Percentiles rank a stretch among this genome's conserved stretches.
Conservation (phyloP, 306 rosid genomes). For the Acacia melanoxylon region DNA sequence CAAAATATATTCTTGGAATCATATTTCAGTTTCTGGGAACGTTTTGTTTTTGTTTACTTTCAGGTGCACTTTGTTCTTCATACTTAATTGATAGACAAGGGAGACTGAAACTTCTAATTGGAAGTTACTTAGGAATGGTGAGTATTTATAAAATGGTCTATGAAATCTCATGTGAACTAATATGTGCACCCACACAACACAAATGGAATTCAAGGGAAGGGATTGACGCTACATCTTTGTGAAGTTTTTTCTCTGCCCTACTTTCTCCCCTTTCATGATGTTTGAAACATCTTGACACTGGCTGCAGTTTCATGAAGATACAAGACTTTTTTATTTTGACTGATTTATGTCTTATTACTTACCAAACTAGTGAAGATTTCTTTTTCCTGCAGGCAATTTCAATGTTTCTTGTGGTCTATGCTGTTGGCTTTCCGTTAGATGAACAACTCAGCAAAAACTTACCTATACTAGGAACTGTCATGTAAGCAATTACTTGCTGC, state of each 20-base stretch:
- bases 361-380: background rate
- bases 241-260: background rate
- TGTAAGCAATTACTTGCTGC: conserved; percentile 53
- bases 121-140: conserved; percentile 96
- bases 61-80: conserved; percentile 80
- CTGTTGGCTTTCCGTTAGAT: conserved; percentile 61
- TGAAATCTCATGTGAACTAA: conserved; percentile 7
- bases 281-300: background rate
- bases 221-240: background rate
- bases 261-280: background rate
- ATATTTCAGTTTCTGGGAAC: conserved; percentile 30
- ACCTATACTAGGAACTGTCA: conserved; percentile 78
- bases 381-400: conserved; percentile 66
- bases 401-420: conserved; percentile 65
- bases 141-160: conserved; percentile 33
- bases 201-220: background rate
- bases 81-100: conserved; percentile 82
- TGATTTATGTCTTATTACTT: background rate
- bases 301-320: background rate
- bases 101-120: conserved; percentile 74
- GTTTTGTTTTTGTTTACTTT: conserved; percentile 25
- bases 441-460: conserved; percentile 59
- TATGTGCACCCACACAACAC: background rate
- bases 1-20: conserved; percentile 24
- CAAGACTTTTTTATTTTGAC: conserved; percentile 19